A percentile compares a stretch with the other conserved stretches of the same genome.
Conservation (phyloP, 805 yeast genomes). For the Clavispora phyllophila region DNA sequence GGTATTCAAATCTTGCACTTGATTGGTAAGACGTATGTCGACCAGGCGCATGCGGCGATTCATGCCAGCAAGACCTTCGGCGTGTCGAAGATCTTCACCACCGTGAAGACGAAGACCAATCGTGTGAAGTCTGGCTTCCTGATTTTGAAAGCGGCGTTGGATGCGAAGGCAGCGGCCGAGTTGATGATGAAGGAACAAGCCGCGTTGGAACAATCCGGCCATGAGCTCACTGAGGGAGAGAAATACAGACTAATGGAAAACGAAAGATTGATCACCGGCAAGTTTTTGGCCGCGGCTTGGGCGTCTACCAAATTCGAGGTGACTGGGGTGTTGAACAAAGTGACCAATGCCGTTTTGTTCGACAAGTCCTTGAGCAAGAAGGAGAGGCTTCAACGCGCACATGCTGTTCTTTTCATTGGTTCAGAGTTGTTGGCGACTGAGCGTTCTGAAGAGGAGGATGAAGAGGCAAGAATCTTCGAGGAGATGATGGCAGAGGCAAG, state of each 20-base stretch:
- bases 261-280: constrained; percentile 81
- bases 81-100: constrained; percentile 74
- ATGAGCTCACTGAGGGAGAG: constrained; percentile 30
- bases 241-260: constrained; percentile 51
- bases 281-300: constrained; percentile 93
- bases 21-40: constrained; percentile 73
- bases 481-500: constrained; percentile 85
- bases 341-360: constrained; percentile 43
- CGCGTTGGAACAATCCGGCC: constrained; percentile 28
- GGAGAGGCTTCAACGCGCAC: constrained; percentile 70
- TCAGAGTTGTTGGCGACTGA: constrained; percentile 57
- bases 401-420: constrained; percentile 72
- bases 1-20: constrained; percentile 84
- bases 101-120: constrained; percentile 78
- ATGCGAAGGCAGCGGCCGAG: constrained; percentile 71
- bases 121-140: constrained; percentile 79
- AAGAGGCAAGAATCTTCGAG: constrained; percentile 87
- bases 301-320: constrained; percentile 86
- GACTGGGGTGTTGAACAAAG: constrained; percentile 76
- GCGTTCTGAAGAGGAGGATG: constrained; percentile 85
- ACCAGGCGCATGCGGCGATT: constrained; percentile 69
- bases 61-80: constrained; percentile 81
- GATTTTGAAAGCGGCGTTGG: constrained; percentile 78
- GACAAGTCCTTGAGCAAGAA: constrained; percentile 60
- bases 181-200: constrained; percentile 72